phyloP scores from a whole-genome alignment of 1,139 yeast genomes.

The Yamadazyma trypodendri region DNA sequence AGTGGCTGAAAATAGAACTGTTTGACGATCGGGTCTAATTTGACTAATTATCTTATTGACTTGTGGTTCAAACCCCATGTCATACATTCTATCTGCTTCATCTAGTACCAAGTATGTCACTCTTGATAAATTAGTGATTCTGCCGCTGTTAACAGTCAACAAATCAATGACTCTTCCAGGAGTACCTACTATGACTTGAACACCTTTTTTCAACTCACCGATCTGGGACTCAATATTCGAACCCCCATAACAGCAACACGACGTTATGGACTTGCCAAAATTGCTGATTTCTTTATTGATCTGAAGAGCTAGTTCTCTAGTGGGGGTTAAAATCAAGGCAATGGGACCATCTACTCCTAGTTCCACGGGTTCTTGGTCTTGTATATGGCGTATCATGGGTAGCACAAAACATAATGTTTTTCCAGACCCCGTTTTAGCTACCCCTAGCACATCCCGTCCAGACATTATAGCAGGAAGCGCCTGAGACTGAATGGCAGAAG shows the following conservation, averaged over 20 bases:
- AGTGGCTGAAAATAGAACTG: conserved; percentile 93
- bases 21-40: conserved; percentile 83
- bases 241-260: conserved; percentile 94
- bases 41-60: conserved; percentile 77
- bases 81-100: conserved; percentile 96
- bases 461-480: conserved; percentile 89
- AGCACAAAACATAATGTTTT: conserved; percentile 86
- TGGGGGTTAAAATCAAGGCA: conserved; percentile 83
- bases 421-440: conserved; percentile 97
- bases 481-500: conserved; percentile 90
- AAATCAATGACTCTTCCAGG: conserved; percentile 95
- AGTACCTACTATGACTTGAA: conserved; percentile 85
- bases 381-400: conserved; percentile 81
- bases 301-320: conserved; percentile 89
- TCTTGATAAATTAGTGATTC: conserved; percentile 71
- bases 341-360: conserved; percentile 65
- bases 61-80: conserved; percentile 98
- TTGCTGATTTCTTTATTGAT: conserved; percentile 65
- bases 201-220: conserved; percentile 73
- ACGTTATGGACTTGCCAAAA: conserved; percentile 53
- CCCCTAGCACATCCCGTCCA: conserved; percentile 88
- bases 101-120: conserved; percentile 95
- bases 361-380: conserved; percentile 60
- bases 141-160: conserved; percentile 78
- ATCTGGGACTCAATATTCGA: conserved; percentile 81